phyloP scores from a whole-genome alignment of 2,329 filamentous ascomycete species.

The Fusarium sp. region DNA sequence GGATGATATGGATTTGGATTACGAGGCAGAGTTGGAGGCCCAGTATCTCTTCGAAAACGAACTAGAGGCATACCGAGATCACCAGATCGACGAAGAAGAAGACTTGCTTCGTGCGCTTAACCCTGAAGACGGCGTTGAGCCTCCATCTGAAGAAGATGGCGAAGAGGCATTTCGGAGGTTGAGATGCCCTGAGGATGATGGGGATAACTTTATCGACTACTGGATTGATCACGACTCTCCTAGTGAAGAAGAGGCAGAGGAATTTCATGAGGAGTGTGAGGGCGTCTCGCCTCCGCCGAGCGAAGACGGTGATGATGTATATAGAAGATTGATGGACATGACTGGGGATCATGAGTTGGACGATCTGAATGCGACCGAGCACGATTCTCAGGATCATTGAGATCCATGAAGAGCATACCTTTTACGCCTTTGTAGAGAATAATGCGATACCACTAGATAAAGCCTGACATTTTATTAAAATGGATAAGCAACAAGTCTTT shows the following conservation, averaged over 20 bases:
- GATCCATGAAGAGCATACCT: too few relatives aligned
- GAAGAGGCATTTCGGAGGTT: conserved; percentile 3
- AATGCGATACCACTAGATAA: not conserved
- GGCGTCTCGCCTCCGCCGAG: not conserved
- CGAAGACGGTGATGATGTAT: not conserved
- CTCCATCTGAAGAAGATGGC: conserved; percentile 10
- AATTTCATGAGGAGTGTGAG: not conserved
- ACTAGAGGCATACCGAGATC: not conserved
- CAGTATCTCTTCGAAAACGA: not conserved
- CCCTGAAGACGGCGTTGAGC: not conserved
- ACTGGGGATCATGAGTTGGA: not conserved
- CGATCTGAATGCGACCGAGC: not conserved
- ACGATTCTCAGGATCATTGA: not conserved
- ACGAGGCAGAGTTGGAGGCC: not conserved
- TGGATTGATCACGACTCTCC: not conserved
- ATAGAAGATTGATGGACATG: not conserved
- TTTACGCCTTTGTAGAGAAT: too few relatives aligned
- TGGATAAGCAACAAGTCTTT: not conserved
- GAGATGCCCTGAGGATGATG: not conserved
- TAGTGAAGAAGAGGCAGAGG: not conserved
- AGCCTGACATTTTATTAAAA: not conserved
- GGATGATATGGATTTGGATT: not conserved
- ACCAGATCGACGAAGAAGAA: not conserved
- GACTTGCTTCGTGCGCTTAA: not conserved
- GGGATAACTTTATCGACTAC: not conserved